A percentile compares a stretch with the other conserved stretches of the same genome.
phyloP scores from a whole-genome alignment of 495 filamentous ascomycete species.

The Penicillium samsonianum region DNA sequence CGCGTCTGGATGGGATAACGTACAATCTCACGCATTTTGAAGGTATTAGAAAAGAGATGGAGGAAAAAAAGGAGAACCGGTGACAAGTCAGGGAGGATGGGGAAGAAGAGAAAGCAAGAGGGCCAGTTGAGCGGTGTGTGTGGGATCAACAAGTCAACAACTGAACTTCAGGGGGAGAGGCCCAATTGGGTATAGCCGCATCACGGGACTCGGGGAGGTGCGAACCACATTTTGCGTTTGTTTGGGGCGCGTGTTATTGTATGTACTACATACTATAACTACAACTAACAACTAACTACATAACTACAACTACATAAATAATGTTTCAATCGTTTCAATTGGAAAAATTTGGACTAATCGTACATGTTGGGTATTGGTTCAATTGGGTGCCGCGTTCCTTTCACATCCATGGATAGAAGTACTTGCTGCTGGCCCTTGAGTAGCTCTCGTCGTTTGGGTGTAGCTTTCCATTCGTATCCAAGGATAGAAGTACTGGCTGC shows the following conservation, averaged over 20 bases:
- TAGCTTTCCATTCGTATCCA: too few species aligned
- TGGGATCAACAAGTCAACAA: slow-evolving; percentile 41
- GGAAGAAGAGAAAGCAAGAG: slow-evolving; percentile 31
- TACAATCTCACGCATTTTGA: slow-evolving; percentile 96
- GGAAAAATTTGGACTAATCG: neutral
- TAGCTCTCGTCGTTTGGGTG: neutral
- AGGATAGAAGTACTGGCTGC: too few species aligned
- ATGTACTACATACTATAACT: neutral
- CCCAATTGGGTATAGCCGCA: slow-evolving; percentile 30
- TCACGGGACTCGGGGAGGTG: slow-evolving; percentile 33
- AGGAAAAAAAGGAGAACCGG: slow-evolving; percentile 19
- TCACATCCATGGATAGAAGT: neutral
- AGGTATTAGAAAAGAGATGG: slow-evolving; percentile 27
- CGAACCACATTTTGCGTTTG: slow-evolving; percentile 33
- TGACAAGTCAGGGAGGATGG: slow-evolving; percentile 22
- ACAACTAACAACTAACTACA: too few species aligned
- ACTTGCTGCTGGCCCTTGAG: too few species aligned
- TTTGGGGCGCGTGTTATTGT: slow-evolving; percentile 6
- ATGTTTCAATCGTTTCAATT: neutral
- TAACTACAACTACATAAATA: neutral
- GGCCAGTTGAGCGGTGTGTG: slow-evolving; percentile 37
- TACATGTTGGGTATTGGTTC: slow-evolving; percentile 8
- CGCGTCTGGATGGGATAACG: slow-evolving; percentile 50
- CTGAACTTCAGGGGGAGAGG: slow-evolving; percentile 30
- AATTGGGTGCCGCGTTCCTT: neutral